A percentile compares a stretch with the other conserved stretches of the same genome.
Conservation (phyloP, 306 rosid species). For the Cucurbita ficifolia region DNA sequence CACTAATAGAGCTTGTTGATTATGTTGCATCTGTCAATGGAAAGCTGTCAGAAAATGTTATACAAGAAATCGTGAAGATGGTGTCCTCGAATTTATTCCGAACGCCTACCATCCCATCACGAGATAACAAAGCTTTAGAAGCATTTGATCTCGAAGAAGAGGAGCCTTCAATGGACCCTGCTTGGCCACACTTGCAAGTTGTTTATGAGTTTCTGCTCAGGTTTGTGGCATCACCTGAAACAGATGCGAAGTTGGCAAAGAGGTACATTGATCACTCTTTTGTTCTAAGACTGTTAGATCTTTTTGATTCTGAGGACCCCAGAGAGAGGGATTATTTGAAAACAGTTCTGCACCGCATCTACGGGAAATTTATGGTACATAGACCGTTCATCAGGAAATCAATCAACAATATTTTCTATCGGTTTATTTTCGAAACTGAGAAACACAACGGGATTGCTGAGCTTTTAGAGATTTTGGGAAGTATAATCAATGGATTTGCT, state of each 20-base stretch:
- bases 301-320: conserved; percentile 95
- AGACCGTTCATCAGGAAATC: conserved; percentile 93
- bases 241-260: conserved; percentile 94
- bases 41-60: conserved; percentile 60
- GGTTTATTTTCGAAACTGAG: conserved; percentile 88
- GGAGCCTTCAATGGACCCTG: conserved; percentile 96
- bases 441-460: conserved; percentile 95
- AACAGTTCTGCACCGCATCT: conserved; percentile 89
- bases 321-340: conserved; percentile 93
- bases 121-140: conserved; percentile 63
- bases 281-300: conserved; percentile 73
- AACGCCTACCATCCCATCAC: conserved; percentile 58
- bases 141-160: conserved; percentile 87
- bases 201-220: conserved; percentile 77
- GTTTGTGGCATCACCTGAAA: conserved; percentile 85
- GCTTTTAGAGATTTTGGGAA: conserved; percentile 84
- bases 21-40: conserved; percentile 64
- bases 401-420: conserved; percentile 77
- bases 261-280: conserved; percentile 86
- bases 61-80: conserved; percentile 73
- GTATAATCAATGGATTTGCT: conserved; percentile 95
- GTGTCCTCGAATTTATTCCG: conserved; percentile 74
- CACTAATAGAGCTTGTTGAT: conserved; percentile 83
- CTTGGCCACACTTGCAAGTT: conserved; percentile 86
- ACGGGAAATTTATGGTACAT: conserved; percentile 96